A percentile compares a stretch with the other conserved stretches of the same genome.
These are phyloP conservation scores for Gynostemma pentaphyllum DNA, from an alignment of 306 rosid species.

Conservation along the genomic window DNA sequence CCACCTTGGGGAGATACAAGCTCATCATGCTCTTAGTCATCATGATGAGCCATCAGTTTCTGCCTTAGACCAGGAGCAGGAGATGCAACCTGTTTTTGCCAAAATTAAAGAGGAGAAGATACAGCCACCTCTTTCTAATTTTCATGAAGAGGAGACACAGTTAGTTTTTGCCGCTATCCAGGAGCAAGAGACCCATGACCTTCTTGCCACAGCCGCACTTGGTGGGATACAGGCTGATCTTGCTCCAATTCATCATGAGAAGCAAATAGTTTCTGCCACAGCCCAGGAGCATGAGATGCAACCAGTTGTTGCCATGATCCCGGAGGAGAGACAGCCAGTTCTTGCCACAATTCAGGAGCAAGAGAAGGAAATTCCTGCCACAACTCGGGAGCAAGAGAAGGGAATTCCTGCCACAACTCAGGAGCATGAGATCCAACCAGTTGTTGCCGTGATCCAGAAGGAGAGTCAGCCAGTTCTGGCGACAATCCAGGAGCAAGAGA, in stretches of 20 bases:
- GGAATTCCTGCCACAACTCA: no score
- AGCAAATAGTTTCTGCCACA: conserved; percentile 1
- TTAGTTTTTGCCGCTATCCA: neutral
- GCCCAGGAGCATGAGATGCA: conserved; percentile 5
- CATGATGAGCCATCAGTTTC: conserved; percentile 2
- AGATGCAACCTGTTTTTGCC: neutral
- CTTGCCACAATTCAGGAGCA: conserved; percentile 2
- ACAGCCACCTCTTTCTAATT: neutral
- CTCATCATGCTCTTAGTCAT: neutral
- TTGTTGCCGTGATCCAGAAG: no score
- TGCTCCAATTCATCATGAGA: neutral
- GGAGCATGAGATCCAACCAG: no score
- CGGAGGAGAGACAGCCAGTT: conserved; percentile 1
- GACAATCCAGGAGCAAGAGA: no score
- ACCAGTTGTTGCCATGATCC: conserved; percentile 3
- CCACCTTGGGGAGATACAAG: conserved; percentile 5
- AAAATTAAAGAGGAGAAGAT: conserved; percentile 6
- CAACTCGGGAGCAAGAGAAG: no score
- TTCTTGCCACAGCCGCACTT: neutral
- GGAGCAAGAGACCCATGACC: neutral
- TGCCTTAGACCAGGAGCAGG: conserved; percentile 10
- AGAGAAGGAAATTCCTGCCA: neutral
- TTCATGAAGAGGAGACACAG: conserved; percentile 2
- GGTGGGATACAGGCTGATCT: conserved; percentile 7
- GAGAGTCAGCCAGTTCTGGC: no score